Base-by-base conservation (phyloP, 352 stramenopile species). In the Pythium folliculosum region DNA sequence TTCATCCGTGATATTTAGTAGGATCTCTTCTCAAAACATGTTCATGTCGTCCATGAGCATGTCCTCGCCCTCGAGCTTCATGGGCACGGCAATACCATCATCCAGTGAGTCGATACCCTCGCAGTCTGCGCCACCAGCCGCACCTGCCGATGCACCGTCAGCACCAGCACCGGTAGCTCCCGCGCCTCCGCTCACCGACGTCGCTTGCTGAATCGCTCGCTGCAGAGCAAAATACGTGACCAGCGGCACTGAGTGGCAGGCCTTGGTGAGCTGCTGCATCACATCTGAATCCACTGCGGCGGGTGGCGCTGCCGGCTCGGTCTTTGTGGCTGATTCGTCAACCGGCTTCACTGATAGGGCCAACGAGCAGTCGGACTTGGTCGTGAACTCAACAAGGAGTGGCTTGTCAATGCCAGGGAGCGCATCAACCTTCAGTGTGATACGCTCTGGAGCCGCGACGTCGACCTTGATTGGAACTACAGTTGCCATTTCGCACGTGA, bases 11-110 rank as follows among this genome's bases (percentile, higher is more conserved):
- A 70, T 65, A 57, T 52, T 65, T 56, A 70, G 56, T 37, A 43
- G 32, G 16, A 48, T 13, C 30, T 60, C 7, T 27, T 50, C 44
- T 76, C 82, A 95, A 65, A 91, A 95, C 65, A 95, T 89, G 63
- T 81, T 82, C 81, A 95, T 95, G 58, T 95, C 86, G 59, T 93
- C 86, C 70, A 95, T 68, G 37, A 95, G 75, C 78, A 92, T 92
- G 60, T 88, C 82, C 56, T 90, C 86, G 38, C 84, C 84, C 43
- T 95, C 86, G 58, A 95, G 79, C 69, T 95, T 95, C 78, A 95
- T 92, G 5, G 84, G 75, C 9, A 83, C 81, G 1, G 80, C 80
- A 38, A 95, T 60, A 23, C 89, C 83, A 21, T 88, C 84, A 48
- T 95, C 84, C 30, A 95, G 69, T 32, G 82, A 82, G 13, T 80